Evolutionary conservation across 2,329 filamentous ascomycete genomes (phyloP).

Genomic region (Epichloe amarillans): DNA sequence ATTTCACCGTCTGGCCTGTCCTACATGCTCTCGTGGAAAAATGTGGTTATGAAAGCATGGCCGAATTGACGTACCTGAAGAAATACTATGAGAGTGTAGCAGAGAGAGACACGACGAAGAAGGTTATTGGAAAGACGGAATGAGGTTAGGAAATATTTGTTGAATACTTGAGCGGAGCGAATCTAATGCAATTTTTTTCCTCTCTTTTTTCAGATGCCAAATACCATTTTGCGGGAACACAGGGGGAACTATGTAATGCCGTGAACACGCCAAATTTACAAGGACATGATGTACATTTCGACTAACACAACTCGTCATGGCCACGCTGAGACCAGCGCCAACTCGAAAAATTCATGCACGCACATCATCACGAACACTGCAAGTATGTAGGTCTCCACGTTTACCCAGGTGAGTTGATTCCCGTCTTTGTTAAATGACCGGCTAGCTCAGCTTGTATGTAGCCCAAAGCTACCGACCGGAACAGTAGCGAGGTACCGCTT

Average conservation of each 20-base stretch:
- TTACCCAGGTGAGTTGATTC: conserved; percentile 5
- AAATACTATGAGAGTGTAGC: conserved; percentile 24
- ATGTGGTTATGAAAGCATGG: conserved; percentile 18
- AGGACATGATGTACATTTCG: no score
- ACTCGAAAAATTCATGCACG: no score
- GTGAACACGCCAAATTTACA: no score
- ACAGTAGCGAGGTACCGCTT: no score
- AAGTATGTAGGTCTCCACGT: neutral
- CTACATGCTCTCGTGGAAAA: conserved; percentile 31
- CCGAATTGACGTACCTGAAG: conserved; percentile 17
- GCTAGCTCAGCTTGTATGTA: no score
- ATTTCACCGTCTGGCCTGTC: conserved; percentile 46
- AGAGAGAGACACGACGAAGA: conserved; percentile 12
- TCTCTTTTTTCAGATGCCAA: no score
- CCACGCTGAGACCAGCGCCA: no score
- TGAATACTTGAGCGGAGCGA: neutral
- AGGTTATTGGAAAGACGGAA: conserved; percentile 10
- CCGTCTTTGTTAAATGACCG: neutral
- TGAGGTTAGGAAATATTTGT: neutral
- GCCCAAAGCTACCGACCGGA: no score
- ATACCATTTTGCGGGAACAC: no score
- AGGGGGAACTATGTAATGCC: no score
- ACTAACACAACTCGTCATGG: no score
- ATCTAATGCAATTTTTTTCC: neutral
- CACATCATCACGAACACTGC: no score